phyloP scores from a whole-genome alignment of 2,329 filamentous ascomycete genomes.

The Trichophyton benhamiae region DNA sequence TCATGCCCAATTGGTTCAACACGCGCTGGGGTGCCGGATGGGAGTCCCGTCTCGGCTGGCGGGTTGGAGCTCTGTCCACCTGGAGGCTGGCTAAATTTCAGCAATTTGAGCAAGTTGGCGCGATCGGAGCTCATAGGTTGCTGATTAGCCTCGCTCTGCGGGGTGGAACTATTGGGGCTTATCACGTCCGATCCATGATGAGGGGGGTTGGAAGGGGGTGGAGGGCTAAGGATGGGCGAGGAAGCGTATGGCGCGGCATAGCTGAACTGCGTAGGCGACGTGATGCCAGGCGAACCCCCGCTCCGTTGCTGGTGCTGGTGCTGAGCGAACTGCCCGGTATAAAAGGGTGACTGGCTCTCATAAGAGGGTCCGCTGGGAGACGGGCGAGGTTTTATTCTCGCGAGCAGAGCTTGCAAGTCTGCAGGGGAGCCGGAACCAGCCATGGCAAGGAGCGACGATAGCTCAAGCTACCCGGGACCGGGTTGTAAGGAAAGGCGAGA shows the following conservation, averaged over 20 bases:
- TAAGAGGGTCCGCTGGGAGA: slow-evolving; percentile 21
- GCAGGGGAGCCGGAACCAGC: slow-evolving; percentile 20
- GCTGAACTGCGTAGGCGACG: slow-evolving; percentile 22
- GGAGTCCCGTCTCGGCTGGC: slow-evolving; percentile 10
- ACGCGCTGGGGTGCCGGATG: slow-evolving; percentile 18
- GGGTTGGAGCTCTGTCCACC: slow-evolving; percentile 13
- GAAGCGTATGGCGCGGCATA: slow-evolving; percentile 47
- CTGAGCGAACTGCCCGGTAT: slow-evolving; percentile 15
- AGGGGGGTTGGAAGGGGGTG: slow-evolving; percentile 41
- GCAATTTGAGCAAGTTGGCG: slow-evolving; percentile 50
- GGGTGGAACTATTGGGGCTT: slow-evolving; percentile 42
- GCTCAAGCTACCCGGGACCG: slow-evolving; percentile 8
- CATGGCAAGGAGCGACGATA: not conserved
- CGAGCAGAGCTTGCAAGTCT: slow-evolving; percentile 37
- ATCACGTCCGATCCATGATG: slow-evolving; percentile 47
- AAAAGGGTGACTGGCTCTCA: slow-evolving; percentile 15
- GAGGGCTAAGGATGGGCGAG: slow-evolving; percentile 47
- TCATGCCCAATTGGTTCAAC: slow-evolving; percentile 17
- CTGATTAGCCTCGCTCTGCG: slow-evolving; percentile 32
- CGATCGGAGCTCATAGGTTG: slow-evolving; percentile 34
- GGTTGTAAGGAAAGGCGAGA: slow-evolving; percentile 8
- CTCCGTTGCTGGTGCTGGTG: slow-evolving; percentile 21
- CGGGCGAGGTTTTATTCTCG: slow-evolving; percentile 33
- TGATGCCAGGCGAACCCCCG: slow-evolving; percentile 23
- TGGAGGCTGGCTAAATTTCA: slow-evolving; percentile 49